Percentiles rank a stretch among this genome's conserved stretches.
Conservation (phyloP, 108 stramenopile species). For the Cyclotella baltica region DNA sequence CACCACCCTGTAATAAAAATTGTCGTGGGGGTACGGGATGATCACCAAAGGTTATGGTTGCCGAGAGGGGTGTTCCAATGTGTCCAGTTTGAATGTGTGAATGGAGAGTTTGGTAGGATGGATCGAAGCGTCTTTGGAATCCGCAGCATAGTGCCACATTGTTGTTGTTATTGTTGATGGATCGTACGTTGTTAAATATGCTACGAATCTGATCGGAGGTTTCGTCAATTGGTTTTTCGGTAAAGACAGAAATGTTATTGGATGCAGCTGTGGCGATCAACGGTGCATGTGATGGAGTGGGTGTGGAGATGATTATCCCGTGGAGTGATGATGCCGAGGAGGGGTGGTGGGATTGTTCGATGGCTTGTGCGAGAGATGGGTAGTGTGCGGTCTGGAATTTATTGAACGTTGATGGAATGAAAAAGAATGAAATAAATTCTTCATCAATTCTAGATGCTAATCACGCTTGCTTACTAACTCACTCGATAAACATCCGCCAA, state of each 20-base stretch:
- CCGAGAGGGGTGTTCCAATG: conserved; percentile 54
- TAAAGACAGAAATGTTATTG: conserved; percentile 52
- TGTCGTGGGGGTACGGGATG: conserved; percentile 71
- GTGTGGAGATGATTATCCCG: conserved; percentile 65
- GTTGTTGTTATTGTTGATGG: too few relatives aligned
- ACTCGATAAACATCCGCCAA: conserved; percentile 54
- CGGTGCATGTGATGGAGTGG: conserved; percentile 62
- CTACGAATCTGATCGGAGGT: conserved; percentile 47
- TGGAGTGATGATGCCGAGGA: conserved; percentile 28
- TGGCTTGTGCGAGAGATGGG: conserved; percentile 28
- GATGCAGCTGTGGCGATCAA: conserved; percentile 56
- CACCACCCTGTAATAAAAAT: conserved; percentile 68
- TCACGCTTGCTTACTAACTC: neutral
- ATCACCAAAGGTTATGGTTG: conserved; percentile 72
- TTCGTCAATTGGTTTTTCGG: conserved; percentile 82
- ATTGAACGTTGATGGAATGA: neutral
- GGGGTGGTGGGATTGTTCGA: conserved; percentile 3
- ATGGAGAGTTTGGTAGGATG: conserved; percentile 57
- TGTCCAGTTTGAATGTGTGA: conserved; percentile 31
- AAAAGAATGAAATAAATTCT: neutral
- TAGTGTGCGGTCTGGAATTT: conserved; percentile 11
- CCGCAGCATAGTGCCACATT: conserved; percentile 70
- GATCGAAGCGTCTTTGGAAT: conserved; percentile 81
- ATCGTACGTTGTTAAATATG: conserved; percentile 46
- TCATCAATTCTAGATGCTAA: neutral